A percentile compares a stretch with the other conserved stretches of the same genome.
phyloP scores from a whole-genome alignment of 192 early-diverging fungal species.

The Phycomyces blakesleeanus region DNA sequence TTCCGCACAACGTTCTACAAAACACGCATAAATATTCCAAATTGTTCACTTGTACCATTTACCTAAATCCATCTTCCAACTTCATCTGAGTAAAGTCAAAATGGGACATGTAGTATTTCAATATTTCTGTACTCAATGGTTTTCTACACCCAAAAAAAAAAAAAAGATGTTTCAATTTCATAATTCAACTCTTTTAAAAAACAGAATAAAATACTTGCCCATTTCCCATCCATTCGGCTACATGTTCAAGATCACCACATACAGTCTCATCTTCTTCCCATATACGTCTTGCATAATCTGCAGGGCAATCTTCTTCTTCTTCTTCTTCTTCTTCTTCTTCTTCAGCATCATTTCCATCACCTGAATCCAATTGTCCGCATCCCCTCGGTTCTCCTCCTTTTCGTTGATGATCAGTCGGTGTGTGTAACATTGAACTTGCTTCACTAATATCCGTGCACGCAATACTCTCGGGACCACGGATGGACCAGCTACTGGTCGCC shows the following conservation, averaged over 20 bases:
- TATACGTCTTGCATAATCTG: conserved; percentile 21
- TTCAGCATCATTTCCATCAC: no score
- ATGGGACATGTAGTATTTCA: conserved; percentile 27
- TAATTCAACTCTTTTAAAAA: no score
- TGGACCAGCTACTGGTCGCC: background rate
- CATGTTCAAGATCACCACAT: conserved; percentile 15
- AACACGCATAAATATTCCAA: no score
- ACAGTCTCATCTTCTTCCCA: conserved; percentile 33
- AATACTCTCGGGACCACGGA: background rate
- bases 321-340: background rate
- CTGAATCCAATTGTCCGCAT: no score
- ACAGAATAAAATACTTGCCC: conserved; percentile 16
- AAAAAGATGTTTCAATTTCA: no score
- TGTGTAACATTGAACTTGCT: background rate
- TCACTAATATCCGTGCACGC: background rate
- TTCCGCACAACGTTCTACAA: conserved; percentile 64
- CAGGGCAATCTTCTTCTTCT: background rate
- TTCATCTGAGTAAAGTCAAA: conserved; percentile 28
- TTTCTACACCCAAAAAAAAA: background rate
- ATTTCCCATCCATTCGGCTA: conserved; percentile 33
- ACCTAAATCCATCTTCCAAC: conserved; percentile 29
- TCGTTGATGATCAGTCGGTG: background rate
- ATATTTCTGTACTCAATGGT: conserved; percentile 19
- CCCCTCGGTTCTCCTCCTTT: background rate
- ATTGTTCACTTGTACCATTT: no score